These are phyloP conservation scores for Albugo candida DNA, from an alignment of 352 stramenopile genomes.

Conservation along the genomic window DNA sequence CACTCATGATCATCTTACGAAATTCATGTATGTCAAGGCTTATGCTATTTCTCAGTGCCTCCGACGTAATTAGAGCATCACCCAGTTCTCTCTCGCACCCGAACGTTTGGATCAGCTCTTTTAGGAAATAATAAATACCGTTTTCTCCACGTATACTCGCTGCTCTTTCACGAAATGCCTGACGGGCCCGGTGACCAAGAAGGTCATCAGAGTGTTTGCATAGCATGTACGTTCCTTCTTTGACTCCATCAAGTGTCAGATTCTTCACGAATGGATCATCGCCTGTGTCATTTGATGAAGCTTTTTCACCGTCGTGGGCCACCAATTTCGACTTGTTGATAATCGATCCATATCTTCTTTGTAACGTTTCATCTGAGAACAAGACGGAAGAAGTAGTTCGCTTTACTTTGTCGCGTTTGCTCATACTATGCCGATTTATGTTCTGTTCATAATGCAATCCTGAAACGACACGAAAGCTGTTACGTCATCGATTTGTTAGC, in stretches of 20 bases:
- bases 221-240: conserved; percentile 61
- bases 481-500: too few relatives aligned
- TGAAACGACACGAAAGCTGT: too few relatives aligned
- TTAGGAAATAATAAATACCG: conserved; percentile 72
- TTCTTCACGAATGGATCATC: conserved; percentile 3
- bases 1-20: conserved; percentile 53
- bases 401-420: too few relatives aligned
- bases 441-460: too few relatives aligned
- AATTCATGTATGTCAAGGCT: conserved; percentile 45
- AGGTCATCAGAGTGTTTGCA: conserved; percentile 72
- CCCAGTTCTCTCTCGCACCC: conserved; percentile 14
- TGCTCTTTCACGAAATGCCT: conserved; percentile 72
- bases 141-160: conserved; percentile 62
- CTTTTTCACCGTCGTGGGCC: too few relatives aligned
- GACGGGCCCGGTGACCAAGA: conserved; percentile 50
- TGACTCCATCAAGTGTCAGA: conserved; percentile 56
- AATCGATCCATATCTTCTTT: too few relatives aligned
- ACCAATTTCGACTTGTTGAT: too few relatives aligned
- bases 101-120: conserved; percentile 61
- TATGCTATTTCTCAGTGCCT: too few relatives aligned
- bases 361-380: too few relatives aligned
- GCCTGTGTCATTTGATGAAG: too few relatives aligned
- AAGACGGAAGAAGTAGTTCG: too few relatives aligned
- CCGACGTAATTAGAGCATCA: conserved; percentile 13
- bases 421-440: too few relatives aligned